Conservation (phyloP, 1,284 basidiomycete genomes). For the Farysia itapuensis region DNA sequence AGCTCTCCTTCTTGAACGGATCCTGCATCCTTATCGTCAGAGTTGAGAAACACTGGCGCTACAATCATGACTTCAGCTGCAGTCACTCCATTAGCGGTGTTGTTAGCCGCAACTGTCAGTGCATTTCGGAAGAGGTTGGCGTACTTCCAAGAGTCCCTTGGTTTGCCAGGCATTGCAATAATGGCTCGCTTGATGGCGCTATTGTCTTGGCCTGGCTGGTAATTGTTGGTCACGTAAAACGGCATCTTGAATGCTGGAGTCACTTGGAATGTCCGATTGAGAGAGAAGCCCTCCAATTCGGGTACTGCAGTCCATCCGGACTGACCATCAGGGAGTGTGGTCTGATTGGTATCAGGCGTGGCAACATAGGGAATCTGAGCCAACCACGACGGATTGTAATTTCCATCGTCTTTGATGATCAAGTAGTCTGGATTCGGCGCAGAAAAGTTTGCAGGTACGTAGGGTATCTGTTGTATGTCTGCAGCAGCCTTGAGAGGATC, state of each 20-base stretch:
- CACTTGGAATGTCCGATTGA: constrained; percentile 40
- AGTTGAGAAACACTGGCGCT: constrained; percentile 41
- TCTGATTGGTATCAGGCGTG: constrained; percentile 7
- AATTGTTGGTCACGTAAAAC: constrained; percentile 38
- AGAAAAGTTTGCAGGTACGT: constrained; percentile 18
- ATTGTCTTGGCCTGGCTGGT: constrained; percentile 25
- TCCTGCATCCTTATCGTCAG: constrained; percentile 39
- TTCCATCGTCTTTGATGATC: constrained; percentile 31
- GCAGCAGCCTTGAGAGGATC: constrained; percentile 35
- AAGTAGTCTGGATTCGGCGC: constrained; percentile 13
- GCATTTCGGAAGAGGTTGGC: constrained; percentile 47
- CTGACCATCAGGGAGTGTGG: constrained; percentile 2
- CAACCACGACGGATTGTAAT: constrained; percentile 21
- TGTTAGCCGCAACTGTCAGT: constrained; percentile 27
- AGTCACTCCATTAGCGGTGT: constrained; percentile 14
- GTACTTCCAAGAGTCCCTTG: constrained; percentile 55
- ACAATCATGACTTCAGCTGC: constrained; percentile 39
- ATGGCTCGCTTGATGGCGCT: constrained; percentile 43
- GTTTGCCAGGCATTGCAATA: constrained; percentile 50
- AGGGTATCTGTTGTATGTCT: constrained; percentile 26
- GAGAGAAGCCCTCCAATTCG: constrained; percentile 34
- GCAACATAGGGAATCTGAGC: constrained; percentile 23
- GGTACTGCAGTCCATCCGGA: constrained; percentile 35
- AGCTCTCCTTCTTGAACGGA: constrained; percentile 25
- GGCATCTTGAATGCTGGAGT: constrained; percentile 29